A percentile compares a stretch with the other conserved stretches of the same genome.
Evolutionary conservation across 176 grass and related monocot species (phyloP).

Genomic region (Neostapfia colusana): DNA sequence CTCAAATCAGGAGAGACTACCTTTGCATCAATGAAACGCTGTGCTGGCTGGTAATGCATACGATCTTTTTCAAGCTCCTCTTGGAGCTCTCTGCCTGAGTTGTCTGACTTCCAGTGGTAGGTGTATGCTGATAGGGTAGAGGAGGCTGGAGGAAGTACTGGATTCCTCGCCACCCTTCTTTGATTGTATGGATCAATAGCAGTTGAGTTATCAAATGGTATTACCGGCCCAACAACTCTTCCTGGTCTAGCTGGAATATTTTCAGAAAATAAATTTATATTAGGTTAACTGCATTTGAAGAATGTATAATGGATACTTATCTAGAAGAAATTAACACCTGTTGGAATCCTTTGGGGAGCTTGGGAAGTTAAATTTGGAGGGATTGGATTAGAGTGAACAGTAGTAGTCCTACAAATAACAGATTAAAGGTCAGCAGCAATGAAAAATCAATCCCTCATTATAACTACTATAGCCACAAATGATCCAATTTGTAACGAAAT

Average conservation of each 20-base stretch:
- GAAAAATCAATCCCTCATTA: not conserved
- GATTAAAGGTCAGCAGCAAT: conserved; percentile 32
- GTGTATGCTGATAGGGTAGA: conserved; percentile 46
- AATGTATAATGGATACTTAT: conserved; percentile 16
- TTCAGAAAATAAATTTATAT: conserved; percentile 20
- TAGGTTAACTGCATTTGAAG: not conserved
- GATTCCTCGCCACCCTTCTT: conserved; percentile 60
- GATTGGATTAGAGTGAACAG: conserved; percentile 64
- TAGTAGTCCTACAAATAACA: conserved; percentile 61
- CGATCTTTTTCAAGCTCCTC: conserved; percentile 54
- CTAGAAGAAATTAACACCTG: conserved; percentile 54
- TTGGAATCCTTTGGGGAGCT: conserved; percentile 68
- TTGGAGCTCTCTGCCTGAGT: conserved; percentile 46
- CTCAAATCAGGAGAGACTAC: conserved; percentile 56
- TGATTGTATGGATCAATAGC: conserved; percentile 63
- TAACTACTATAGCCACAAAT: conserved; percentile 25
- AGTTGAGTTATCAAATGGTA: conserved; percentile 54
- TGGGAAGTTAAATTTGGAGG: conserved; percentile 48
- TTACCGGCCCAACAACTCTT: conserved; percentile 63
- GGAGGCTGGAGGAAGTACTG: conserved; percentile 53
- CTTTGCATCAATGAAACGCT: conserved; percentile 61
- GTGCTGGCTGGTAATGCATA: conserved; percentile 58
- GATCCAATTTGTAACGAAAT: conserved; percentile 6
- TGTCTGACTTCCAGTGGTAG: conserved; percentile 52
- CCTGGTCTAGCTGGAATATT: conserved; percentile 69